Percentiles rank a stretch among this genome's conserved stretches.
These are phyloP conservation scores for Akanthomyces lecanii DNA, from an alignment of 2,329 filamentous ascomycete species.

Conservation along the genomic window DNA sequence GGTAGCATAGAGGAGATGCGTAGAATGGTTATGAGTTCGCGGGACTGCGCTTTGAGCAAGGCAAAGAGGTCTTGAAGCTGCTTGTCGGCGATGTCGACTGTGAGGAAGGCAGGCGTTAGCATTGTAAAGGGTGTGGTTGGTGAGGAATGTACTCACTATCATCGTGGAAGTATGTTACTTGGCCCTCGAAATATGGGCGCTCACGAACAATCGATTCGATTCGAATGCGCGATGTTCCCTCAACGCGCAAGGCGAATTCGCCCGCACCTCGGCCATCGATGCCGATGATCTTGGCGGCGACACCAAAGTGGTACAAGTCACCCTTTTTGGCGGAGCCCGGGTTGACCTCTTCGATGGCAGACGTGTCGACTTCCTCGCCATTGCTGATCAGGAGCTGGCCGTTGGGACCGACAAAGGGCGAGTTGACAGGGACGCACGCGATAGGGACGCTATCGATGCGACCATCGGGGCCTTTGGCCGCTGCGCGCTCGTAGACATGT, in stretches of 20 bases:
- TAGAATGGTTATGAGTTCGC: constrained; percentile 80
- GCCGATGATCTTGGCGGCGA: constrained; percentile 72
- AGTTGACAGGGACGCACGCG: constrained; percentile 81
- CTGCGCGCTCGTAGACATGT: constrained; percentile 72
- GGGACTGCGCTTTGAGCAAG: constrained; percentile 76
- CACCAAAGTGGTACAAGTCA: constrained; percentile 80
- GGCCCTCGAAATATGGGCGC: constrained; percentile 80
- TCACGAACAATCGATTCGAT: constrained; percentile 65
- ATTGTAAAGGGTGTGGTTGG: neutral
- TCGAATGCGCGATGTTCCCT: constrained; percentile 74
- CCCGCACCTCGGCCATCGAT: constrained; percentile 70
- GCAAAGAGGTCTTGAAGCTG: constrained; percentile 68
- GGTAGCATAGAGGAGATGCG: constrained; percentile 81
- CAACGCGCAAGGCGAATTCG: constrained; percentile 80
- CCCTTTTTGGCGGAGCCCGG: constrained; percentile 58
- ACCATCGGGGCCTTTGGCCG: constrained; percentile 61
- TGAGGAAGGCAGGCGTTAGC: constrained; percentile 7
- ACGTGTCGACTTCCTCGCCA: constrained; percentile 47
- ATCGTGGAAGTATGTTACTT: constrained; percentile 68
- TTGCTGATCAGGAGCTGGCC: constrained; percentile 72
- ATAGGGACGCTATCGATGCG: constrained; percentile 68
- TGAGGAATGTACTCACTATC: constrained; percentile 46
- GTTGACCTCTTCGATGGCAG: constrained; percentile 46
- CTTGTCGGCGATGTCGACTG: constrained; percentile 44
- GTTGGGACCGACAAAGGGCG: constrained; percentile 66